Evolutionary conservation across 805 yeast genomes (phyloP), one percentile per base, ranked within the genome.

Genomic region (Metschnikowia koreensis): DNA sequence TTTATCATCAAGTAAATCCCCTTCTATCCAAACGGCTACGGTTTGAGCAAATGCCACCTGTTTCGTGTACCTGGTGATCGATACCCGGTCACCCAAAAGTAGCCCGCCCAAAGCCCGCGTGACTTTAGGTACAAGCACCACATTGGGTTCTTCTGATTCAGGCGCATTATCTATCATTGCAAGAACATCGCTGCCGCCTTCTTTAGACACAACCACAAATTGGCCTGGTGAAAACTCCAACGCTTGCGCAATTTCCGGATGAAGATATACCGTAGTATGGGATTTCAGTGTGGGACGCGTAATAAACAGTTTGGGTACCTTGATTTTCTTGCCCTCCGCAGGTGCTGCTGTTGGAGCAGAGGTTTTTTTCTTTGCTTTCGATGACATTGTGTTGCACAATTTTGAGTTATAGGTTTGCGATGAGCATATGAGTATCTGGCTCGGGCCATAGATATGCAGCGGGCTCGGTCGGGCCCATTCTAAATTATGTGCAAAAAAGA

Each of bases 1-100:
- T 47, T 39, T 72, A 68, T 44, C 66, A 65, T 2, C 67, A 17
- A 33, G 39, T 7, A 34, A 42, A 8, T 48, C 50, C 7, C 41
- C 48, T 6, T 56, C 49, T 27, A 50, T 45, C 12, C 39, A 38
- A 33, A 50, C 51, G 7, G 52, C 41, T 16, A 55, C 58, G 15
- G 41, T 47, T 29, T 43, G 52, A 1, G 61, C 61, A 44, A 58
- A 67, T 3, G 91, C 89, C 22, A 45, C 50, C 51, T 81, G 87
- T 2, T 65, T 58, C 6, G 67, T 46, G 22, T 72, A 70, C 57
- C 78, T 84, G 11, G 63, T 61, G 0, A 93, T 57, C 29, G 70
- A 70, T 0, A 79, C 58, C 36, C 79, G 61, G 34, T 84, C 81
- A 12, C 86, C 73, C 51, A 80, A 70, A 9, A 82, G 65, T 12